Percentiles rank a stretch among this genome's conserved stretches.
Conservation (phyloP, 148 eudicot genomes). For the Rhododendron griersonianum region DNA sequence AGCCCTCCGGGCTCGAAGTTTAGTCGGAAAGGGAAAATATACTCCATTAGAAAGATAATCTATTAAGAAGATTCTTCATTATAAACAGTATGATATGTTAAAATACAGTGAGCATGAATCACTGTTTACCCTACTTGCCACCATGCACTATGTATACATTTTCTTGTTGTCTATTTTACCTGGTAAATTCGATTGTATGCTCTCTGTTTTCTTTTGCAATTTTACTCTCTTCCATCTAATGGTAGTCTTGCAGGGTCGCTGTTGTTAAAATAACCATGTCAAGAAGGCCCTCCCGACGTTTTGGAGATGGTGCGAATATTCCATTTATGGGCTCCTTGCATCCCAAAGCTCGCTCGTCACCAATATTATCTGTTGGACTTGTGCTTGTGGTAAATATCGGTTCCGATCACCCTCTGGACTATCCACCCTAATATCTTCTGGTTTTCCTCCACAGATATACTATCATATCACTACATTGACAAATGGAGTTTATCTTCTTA, state of each 20-base stretch:
- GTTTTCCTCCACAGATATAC: background rate
- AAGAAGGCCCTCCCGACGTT: slow-evolving; percentile 82
- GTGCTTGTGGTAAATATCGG: slow-evolving; percentile 39
- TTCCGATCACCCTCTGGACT: background rate
- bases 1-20: background rate
- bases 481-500: background rate
- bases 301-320: slow-evolving; percentile 59
- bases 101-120: background rate
- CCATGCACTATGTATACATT: background rate
- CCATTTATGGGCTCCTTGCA: slow-evolving; percentile 72
- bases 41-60: background rate
- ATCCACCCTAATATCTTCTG: slow-evolving; percentile 16
- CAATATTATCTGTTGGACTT: slow-evolving; percentile 60
- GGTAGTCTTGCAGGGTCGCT: slow-evolving; percentile 9
- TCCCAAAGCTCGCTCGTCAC: slow-evolving; percentile 76
- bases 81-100: background rate
- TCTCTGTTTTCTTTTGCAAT: background rate
- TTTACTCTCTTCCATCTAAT: background rate
- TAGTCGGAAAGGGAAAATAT: background rate
- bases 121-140: background rate
- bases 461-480: background rate
- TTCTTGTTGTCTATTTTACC: background rate
- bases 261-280: slow-evolving; percentile 46
- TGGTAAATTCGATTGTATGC: background rate
- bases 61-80: background rate